phyloP scores from a whole-genome alignment of 768 basidiomycete species.

The Sporobolomyces roseus region DNA sequence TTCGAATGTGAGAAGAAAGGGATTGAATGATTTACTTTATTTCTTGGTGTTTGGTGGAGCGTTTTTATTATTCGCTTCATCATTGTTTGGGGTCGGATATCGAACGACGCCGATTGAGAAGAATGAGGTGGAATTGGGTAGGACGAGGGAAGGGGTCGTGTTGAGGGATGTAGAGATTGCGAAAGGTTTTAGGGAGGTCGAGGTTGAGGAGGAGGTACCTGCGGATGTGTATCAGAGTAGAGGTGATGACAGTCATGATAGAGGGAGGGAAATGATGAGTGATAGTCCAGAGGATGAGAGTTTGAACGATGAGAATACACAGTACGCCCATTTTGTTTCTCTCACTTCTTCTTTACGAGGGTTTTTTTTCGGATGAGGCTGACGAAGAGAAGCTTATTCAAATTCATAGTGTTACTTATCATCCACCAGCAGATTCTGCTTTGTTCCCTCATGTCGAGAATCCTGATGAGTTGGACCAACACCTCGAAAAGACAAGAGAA shows the following conservation, averaged over 20 bases:
- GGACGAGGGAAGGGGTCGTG: not conserved
- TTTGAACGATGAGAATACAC: conserved; percentile 4
- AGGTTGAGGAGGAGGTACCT: not conserved
- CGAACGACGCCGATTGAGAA: not conserved
- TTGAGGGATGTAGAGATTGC: conserved; percentile 21
- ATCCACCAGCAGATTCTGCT: conserved; percentile 4
- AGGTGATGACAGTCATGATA: not conserved
- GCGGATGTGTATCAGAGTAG: conserved; percentile 22
- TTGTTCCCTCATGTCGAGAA: conserved; percentile 7
- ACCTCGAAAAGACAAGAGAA: not conserved
- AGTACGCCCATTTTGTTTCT: conserved; percentile 10
- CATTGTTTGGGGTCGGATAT: conserved; percentile 22
- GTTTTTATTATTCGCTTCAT: conserved; percentile 2
- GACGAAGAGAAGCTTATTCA: not conserved
- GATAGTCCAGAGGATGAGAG: not conserved
- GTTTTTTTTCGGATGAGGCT: not conserved
- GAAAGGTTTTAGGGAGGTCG: not conserved
- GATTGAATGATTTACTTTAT: conserved; percentile 13
- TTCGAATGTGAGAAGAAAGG: no score
- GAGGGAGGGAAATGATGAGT: conserved; percentile 3
- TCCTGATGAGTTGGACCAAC: no score
- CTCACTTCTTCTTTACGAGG: not conserved
- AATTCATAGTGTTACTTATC: not conserved
- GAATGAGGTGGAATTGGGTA: not conserved
- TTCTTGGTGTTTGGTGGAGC: conserved; percentile 18